Percentiles rank a stretch among this genome's conserved stretches.
phyloP scores from a whole-genome alignment of 108 stramenopile genomes.

The Chaetoceros tenuissimus region DNA sequence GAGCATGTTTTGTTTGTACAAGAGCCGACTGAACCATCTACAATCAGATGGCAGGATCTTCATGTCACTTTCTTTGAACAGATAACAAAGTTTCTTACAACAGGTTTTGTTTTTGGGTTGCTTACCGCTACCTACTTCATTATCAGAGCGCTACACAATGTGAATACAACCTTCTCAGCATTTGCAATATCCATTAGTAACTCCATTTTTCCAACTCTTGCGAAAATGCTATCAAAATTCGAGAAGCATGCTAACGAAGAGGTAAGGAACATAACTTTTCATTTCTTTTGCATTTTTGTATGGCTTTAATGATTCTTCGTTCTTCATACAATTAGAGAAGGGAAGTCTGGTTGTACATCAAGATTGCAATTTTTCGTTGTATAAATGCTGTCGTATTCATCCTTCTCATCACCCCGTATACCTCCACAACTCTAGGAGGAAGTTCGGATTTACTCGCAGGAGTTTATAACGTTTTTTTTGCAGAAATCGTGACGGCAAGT shows the following conservation, averaged over 20 bases:
- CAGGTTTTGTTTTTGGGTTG: background rate
- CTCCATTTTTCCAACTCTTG: conserved; percentile 63
- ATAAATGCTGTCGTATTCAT: conserved; percentile 77
- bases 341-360: conserved; percentile 67
- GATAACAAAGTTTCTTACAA: conserved; percentile 21
- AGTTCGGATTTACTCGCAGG: background rate
- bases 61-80: conserved; percentile 33
- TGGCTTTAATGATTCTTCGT: too few species aligned
- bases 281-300: too few species aligned
- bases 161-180: conserved; percentile 21
- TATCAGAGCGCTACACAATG: conserved; percentile 8
- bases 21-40: conserved; percentile 75
- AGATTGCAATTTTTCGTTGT: conserved; percentile 69
- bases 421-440: conserved; percentile 15
- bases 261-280: too few species aligned
- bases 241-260: conserved; percentile 70
- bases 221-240: conserved; percentile 51
- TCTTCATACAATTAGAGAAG: too few species aligned
- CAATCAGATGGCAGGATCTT: conserved; percentile 77
- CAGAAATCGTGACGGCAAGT: conserved; percentile 33
- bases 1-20: conserved; percentile 42
- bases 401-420: conserved; percentile 76
- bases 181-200: conserved; percentile 63
- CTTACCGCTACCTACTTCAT: conserved; percentile 4
- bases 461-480: conserved; percentile 22